Percentiles rank a stretch among this genome's conserved stretches.
phyloP scores from a whole-genome alignment of 2,329 filamentous ascomycete genomes.

The Tolypocladium album region DNA sequence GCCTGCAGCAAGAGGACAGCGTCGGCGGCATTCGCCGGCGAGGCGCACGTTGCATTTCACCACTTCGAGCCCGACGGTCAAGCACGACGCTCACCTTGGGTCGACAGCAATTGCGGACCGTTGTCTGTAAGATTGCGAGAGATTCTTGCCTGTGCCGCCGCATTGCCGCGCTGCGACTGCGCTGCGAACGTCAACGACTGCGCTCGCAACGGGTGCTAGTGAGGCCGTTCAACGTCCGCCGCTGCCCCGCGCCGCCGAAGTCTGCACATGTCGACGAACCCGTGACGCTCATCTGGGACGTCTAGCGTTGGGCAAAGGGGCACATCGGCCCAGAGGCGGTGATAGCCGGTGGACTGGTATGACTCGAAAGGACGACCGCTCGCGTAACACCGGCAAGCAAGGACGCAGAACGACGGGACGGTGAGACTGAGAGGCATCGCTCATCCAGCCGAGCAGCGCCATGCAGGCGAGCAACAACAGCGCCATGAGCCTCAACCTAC shows the following conservation, averaged over 20 bases:
- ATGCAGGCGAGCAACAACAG: constrained; percentile 3
- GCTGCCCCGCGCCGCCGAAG: neutral
- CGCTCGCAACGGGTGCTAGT: neutral
- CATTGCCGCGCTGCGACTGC: neutral
- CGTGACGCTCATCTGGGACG: neutral
- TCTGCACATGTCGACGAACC: neutral
- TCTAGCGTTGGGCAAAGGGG: too few relatives aligned
- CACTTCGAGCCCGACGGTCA: neutral
- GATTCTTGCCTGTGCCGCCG: neutral
- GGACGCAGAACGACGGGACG: neutral
- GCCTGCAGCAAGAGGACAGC: neutral
- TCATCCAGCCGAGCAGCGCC: neutral
- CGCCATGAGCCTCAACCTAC: constrained; percentile 40
- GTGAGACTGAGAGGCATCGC: neutral
- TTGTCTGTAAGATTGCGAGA: neutral
- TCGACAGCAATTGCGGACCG: neutral
- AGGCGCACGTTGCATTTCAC: neutral
- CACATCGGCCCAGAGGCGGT: neutral
- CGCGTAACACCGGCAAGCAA: neutral
- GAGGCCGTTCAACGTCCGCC: neutral
- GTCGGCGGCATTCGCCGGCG: neutral
- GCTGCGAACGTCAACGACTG: neutral
- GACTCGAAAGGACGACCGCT: neutral
- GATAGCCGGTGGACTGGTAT: neutral
- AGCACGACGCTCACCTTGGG: neutral